Evolutionary conservation across 495 filamentous ascomycete genomes (phyloP).

Genomic region (Aspergillus avenaceus): DNA sequence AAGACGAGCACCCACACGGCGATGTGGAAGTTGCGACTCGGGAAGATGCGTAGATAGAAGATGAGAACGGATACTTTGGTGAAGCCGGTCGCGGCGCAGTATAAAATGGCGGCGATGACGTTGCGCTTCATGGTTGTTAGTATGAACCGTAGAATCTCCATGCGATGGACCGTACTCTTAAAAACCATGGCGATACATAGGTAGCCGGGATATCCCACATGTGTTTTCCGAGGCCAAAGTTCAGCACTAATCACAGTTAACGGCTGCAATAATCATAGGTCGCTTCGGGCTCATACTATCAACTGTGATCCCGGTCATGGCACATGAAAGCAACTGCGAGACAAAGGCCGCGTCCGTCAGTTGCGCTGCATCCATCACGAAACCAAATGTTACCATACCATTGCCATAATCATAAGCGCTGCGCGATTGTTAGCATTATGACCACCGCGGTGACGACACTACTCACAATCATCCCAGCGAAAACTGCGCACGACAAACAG

Average conservation of each 20-base stretch:
- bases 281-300: conserved; percentile 18
- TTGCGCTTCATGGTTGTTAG: conserved; percentile 16
- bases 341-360: neutral
- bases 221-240: conserved; percentile 30
- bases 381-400: conserved; percentile 19
- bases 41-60: conserved; percentile 48
- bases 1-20: conserved; percentile 27
- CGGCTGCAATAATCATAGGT: neutral
- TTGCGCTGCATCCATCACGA: neutral
- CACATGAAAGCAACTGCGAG: conserved; percentile 18
- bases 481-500: conserved; percentile 31
- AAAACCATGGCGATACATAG: conserved; percentile 11
- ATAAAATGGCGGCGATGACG: conserved; percentile 26
- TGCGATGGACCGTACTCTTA: conserved; percentile 10
- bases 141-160: neutral
- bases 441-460: neutral
- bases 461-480: conserved; percentile 38
- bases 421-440: neutral
- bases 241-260: conserved; percentile 13
- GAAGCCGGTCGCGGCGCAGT: conserved; percentile 34
- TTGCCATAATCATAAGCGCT: conserved; percentile 28
- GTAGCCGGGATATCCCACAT: conserved; percentile 23
- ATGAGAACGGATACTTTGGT: conserved; percentile 43
- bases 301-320: conserved; percentile 24
- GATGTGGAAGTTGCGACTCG: conserved; percentile 29